Evolutionary conservation across 1,139 yeast genomes (phyloP), one percentile per base, ranked within the genome.

Genomic region (Hansenula lynferdii): DNA sequence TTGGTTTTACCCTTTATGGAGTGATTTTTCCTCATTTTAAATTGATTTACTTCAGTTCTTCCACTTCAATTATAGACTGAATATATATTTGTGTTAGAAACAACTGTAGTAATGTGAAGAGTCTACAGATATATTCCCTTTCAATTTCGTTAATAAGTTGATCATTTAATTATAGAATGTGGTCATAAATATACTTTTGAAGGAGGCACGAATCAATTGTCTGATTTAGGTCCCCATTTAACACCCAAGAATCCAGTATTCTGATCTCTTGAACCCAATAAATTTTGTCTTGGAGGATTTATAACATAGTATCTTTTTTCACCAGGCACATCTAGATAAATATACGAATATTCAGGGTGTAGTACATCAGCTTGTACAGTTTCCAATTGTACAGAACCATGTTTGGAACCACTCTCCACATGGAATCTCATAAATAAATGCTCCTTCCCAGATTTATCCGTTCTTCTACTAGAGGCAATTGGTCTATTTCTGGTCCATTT

Each of bases 401-500:
- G 60, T 37, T 67, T 73, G 27, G 61, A 54, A 19, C 65, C 65
- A 35, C 95, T 80, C 55, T 86, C 90, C 34, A 89, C 94, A 54
- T 84, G 90, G 62, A 89, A 89, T 58, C 82, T 80, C 95, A 89
- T 84, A 43, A 79, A 70, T 52, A 85, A 69, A 50, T 84, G 94
- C 48, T 85, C 95, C 48, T 80, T 76, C 3, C 95, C 95, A 43
- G 82, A 81, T 42, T 73, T 71, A 38, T 84, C 95, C 44, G 60
- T 54, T 47, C 79, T 70, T 42, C 78, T 67, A 8, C 70, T 69
- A 8, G 69, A 62, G 39, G 77, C 76, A 35, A 85, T 78, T 2
- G 96, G 96, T 62, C 96, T 77, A 56, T 85, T 85, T 63, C 96
- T 75, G 7, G 87, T 83, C 95, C 96, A 87, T 51, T 76, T 76